Evolutionary conservation across 352 stramenopile species (phyloP), one percentile per base, ranked within the genome.

Genomic region (Phytophthora gonapodyides): DNA sequence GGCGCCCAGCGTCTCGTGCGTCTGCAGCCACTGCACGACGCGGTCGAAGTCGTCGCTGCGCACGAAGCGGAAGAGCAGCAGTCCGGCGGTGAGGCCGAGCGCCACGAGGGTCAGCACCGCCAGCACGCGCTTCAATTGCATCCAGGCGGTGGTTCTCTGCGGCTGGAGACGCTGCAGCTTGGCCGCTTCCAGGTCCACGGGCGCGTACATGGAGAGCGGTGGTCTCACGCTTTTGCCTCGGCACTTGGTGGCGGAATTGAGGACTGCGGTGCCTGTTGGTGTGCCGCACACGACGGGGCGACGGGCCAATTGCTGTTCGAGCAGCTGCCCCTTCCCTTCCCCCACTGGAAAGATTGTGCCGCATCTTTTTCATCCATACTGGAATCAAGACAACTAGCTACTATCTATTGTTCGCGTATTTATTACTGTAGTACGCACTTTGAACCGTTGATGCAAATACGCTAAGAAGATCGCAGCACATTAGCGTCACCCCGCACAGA

Each of bases 21-120:
- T 50, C 64, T 83, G 76, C 15, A 88, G 70, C 80, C 80, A 90
- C 5, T 57, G 59, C 24, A 90, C 75, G 7, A 80, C 37, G 31
- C 58, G 50, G 35, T 75, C 66, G 51, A 87, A 89, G 48, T 76
- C 55, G 38, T 81, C 67, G 38, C 70, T 82, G 53, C 72, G 65
- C 35, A 78, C 69, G 45, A 84, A 79, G 36, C 34, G 73, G 19
- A 82, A 61, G 27, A 76, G 55, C 44, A 76, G 16, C 1, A 76
- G 47, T 4, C 45, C 46, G 40, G 60, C 57, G 27, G 53, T 74
- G 7, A 77, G 33, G 2, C 43, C 68, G 2, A 80, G 16, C 7
- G 67, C 53, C 13, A 38, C 65, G 10, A 77, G 21, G 1, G 35
- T 33, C 19, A 75, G 38, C 12, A 69, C 44, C 24, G 49, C 27